These are phyloP conservation scores for Leptodermis oblonga DNA, from an alignment of 257 asterid species.

Conservation along the genomic window DNA sequence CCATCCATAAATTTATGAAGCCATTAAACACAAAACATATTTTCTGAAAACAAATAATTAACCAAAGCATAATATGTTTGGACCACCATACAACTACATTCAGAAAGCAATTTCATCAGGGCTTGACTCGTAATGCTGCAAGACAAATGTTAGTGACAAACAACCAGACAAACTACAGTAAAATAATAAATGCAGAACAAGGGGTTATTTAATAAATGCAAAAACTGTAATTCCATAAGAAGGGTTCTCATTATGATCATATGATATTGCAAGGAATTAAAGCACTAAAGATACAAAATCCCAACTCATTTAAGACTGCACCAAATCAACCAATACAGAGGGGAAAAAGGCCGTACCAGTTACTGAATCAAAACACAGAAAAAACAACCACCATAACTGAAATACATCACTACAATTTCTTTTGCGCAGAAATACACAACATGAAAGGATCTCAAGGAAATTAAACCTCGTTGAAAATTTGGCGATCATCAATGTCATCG, in stretches of 20 bases:
- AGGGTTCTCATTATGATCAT: not conserved
- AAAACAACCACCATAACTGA: not conserved
- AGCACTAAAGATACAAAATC: not conserved
- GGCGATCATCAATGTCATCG: constrained; percentile 26
- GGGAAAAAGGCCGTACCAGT: not conserved
- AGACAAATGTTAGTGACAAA: not conserved
- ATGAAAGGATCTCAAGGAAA: not conserved
- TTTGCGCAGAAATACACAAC: not conserved
- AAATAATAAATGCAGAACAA: not conserved
- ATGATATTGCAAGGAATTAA: not conserved
- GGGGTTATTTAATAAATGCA: not conserved
- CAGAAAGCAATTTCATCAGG: not conserved
- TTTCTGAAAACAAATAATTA: not conserved
- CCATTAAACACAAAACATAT: not conserved
- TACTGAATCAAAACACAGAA: no score
- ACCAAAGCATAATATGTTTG: not conserved
- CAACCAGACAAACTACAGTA: no score
- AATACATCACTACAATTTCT: not conserved
- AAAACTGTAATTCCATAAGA: not conserved
- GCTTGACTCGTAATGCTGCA: not conserved
- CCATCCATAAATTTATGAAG: not conserved
- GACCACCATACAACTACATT: not conserved
- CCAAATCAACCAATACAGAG: not conserved
- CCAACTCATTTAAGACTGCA: not conserved
- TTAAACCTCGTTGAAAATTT: constrained; percentile 38